phyloP scores from a whole-genome alignment of 306 rosid genomes.

The Amphicarpaea edgeworthii region DNA sequence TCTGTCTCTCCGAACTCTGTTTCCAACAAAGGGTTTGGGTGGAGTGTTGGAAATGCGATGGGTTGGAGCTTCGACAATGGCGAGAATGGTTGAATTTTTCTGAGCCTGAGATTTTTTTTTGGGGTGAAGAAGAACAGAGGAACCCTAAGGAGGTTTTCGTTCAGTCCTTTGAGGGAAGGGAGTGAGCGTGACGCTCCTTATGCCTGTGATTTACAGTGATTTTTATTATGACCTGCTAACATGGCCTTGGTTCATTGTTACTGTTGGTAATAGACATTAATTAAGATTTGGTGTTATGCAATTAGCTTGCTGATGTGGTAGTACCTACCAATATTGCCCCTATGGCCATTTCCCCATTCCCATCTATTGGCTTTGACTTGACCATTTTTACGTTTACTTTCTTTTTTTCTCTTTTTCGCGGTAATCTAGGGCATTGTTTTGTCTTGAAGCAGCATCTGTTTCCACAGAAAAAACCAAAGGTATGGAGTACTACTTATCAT shows the following conservation, averaged over 20 bases:
- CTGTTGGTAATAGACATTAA: conserved; percentile 1
- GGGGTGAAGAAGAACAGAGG: conserved; percentile 46
- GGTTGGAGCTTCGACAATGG: conserved; percentile 31
- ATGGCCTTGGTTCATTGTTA: neutral
- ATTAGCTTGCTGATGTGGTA: conserved; percentile 6
- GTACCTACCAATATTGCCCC: conserved; percentile 13
- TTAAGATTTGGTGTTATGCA: conserved; percentile 9
- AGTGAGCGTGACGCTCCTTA: conserved; percentile 43
- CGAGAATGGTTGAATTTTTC: conserved; percentile 26
- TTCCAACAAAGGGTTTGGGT: neutral
- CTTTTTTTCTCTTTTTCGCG: neutral
- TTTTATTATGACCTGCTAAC: conserved; percentile 7
- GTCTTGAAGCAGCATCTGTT: neutral
- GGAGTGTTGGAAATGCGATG: conserved; percentile 44
- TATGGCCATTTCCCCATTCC: neutral
- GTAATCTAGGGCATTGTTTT: conserved; percentile 6
- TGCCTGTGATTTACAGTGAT: conserved; percentile 9
- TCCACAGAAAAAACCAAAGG: neutral
- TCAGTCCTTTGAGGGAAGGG: conserved; percentile 10
- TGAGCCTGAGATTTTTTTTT: conserved; percentile 38
- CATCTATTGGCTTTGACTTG: neutral
- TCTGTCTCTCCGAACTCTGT: conserved; percentile 5
- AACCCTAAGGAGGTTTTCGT: conserved; percentile 54
- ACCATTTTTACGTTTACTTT: neutral
- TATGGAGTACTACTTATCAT: neutral